phyloP scores from a whole-genome alignment of 805 yeast species.

The Saccharomycopsis olivae region DNA sequence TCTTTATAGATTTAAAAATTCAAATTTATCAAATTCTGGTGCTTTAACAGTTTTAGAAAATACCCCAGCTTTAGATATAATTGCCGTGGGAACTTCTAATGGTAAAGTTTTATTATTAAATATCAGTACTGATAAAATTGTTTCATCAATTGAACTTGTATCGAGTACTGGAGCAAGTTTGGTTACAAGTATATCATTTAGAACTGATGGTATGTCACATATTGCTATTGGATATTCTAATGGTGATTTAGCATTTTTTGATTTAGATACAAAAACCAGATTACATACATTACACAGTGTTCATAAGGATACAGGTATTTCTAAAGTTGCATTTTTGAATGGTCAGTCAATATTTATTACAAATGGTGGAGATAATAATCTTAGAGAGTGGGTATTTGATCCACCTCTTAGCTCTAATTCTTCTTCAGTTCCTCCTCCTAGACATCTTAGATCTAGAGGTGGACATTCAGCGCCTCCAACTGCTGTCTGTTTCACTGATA shows the following conservation, averaged over 20 bases:
- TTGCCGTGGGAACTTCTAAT: slow-evolving; percentile 63
- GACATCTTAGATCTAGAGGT: slow-evolving; percentile 85
- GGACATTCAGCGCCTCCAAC: slow-evolving; percentile 95
- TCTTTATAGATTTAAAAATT: slow-evolving; percentile 40
- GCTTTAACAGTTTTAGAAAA: slow-evolving; percentile 61
- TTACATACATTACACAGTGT: slow-evolving; percentile 66
- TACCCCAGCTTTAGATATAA: slow-evolving; percentile 79
- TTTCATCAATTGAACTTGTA: slow-evolving; percentile 43
- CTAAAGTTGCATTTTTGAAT: slow-evolving; percentile 62
- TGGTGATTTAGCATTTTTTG: slow-evolving; percentile 84
- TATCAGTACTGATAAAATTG: slow-evolving; percentile 47
- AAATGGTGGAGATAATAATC: slow-evolving; percentile 81
- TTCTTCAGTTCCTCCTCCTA: slow-evolving; percentile 66
- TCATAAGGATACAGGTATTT: slow-evolving; percentile 67
- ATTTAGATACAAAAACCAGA: slow-evolving; percentile 59
- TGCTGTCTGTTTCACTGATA: slow-evolving; percentile 63
- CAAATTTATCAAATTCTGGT: slow-evolving; percentile 27
- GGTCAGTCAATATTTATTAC: slow-evolving; percentile 90
- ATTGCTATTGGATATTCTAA: slow-evolving; percentile 64
- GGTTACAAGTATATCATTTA: slow-evolving; percentile 60
- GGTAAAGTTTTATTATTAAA: slow-evolving; percentile 64
- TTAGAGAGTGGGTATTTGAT: slow-evolving; percentile 89
- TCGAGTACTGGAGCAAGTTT: slow-evolving; percentile 23
- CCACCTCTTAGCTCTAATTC: slow-evolving; percentile 56
- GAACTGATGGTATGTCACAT: slow-evolving; percentile 86